Evolutionary conservation across 2,329 filamentous ascomycete species (phyloP), one percentile per base, ranked within the genome.

Genomic region (Sclerotinia spermophila): DNA sequence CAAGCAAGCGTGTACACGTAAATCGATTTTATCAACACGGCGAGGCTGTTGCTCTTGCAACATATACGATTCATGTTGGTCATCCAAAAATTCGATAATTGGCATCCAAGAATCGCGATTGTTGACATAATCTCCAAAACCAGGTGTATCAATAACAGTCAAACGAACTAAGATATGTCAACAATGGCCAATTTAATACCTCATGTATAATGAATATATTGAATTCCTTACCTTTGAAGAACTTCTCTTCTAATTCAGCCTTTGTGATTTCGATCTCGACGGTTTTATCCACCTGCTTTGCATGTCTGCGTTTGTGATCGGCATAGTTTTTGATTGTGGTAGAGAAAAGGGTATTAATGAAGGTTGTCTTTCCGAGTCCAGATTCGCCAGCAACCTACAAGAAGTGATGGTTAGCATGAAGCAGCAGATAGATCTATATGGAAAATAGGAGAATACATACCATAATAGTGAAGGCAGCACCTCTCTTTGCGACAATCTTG

Each of bases 291-390:
- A 98, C 89, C 86, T 99, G 96, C 90, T 99, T 99, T 85, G 96
- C 93, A 84, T 99, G 96, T 81, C 96, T 93, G 84, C 94, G 92
- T 88, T 97, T 97, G 89, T 99, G 95, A 84, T 99, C 96, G 88
- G 96, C 96, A 83, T 99, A 99, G 89, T 98, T 99, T 89, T 99
- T 99, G 89, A 99, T 99, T 79, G 96, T 99, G 76, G 96, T 99
- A 74, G 96, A 99, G 88, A 99, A 99, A 73, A 99, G 90, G 72
- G 96, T 99, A 90, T 99, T 99, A 90, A 99, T 98, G 85, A 99
- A 99, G 79, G 96, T 99, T 38, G 96, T 99, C 89, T 99, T 99
- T 86, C 96, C 96, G 78, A 98, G 86, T 81, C 95, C 95, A 77
- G 96, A 98, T 86, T 99, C 95, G 85, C 95, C 95, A 85, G 96